Conservation (phyloP, 2,329 filamentous ascomycete species). For the Tolypocladium paradoxum region DNA sequence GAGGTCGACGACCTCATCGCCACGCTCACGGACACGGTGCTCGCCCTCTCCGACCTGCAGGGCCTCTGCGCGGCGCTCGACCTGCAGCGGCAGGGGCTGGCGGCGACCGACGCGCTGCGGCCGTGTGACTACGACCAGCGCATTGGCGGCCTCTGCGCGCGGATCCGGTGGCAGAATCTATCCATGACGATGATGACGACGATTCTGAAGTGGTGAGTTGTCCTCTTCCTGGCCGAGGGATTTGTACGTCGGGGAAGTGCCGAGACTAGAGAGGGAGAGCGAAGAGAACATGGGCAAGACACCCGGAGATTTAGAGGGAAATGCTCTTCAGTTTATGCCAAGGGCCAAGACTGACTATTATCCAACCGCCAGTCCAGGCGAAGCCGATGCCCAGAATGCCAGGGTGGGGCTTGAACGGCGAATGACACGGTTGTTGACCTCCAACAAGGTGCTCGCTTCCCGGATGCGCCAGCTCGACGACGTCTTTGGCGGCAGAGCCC, state of each 20-base stretch:
- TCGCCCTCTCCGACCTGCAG: conserved; percentile 23
- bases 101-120: conserved; percentile 1
- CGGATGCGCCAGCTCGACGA: conserved; percentile 18
- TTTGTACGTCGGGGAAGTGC: no score
- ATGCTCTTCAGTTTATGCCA: background rate
- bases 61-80: conserved; percentile 13
- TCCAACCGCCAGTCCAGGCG: conserved; percentile 16
- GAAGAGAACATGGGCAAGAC: background rate
- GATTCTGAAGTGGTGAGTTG: conserved; percentile 25
- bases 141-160: conserved; percentile 17
- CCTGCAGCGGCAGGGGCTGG: background rate
- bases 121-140: conserved; percentile 13
- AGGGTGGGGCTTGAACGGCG: conserved; percentile 22
- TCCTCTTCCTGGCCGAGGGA: no score
- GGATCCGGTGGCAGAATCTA: conserved; percentile 25
- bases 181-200: conserved; percentile 30
- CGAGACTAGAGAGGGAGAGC: no score
- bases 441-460: conserved; percentile 20
- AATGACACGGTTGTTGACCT: conserved; percentile 21
- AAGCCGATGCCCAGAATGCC: conserved; percentile 24
- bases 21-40: conserved; percentile 23
- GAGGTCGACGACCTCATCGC: conserved; percentile 22
- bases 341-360: background rate
- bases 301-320: background rate
- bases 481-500: conserved; percentile 9